Conservation (phyloP, 139 green algal genomes). For the Chlamydomonas incerta region DNA sequence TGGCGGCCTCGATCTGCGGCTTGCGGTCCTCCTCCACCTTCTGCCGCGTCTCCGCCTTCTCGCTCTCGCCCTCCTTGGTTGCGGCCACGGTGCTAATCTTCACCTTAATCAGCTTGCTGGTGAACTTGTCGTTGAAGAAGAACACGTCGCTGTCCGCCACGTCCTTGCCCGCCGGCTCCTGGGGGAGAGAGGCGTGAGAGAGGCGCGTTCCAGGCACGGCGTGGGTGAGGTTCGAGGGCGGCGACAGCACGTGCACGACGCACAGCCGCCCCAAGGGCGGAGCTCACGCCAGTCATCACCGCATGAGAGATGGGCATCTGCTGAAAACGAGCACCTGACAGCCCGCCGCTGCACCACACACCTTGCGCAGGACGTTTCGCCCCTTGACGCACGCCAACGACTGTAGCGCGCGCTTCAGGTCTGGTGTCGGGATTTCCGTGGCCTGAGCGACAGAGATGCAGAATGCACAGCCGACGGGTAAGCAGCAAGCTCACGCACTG, state of each 20-base stretch:
- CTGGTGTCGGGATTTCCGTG: conserved; percentile 84
- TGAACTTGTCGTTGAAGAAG: conserved; percentile 91
- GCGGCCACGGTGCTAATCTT: conserved; percentile 77
- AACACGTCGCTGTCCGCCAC: conserved; percentile 89
- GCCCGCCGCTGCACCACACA: background rate
- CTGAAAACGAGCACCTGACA: too few relatives aligned
- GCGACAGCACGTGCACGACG: too few relatives aligned
- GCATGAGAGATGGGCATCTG: too few relatives aligned
- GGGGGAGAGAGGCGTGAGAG: too few relatives aligned
- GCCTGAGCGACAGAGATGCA: conserved; percentile 27
- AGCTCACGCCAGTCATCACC: too few relatives aligned
- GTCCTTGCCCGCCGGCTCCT: conserved; percentile 69
- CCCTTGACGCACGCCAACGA: conserved; percentile 92
- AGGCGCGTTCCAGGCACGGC: too few relatives aligned
- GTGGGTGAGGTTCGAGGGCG: too few relatives aligned
- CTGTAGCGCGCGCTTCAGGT: conserved; percentile 93
- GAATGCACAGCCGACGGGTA: background rate
- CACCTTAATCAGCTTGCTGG: conserved; percentile 88
- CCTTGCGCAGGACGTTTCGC: conserved; percentile 93
- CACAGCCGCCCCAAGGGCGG: too few relatives aligned
- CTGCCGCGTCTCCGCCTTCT: conserved; percentile 90
- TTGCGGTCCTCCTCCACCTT: conserved; percentile 98
- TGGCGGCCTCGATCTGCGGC: conserved; percentile 97
- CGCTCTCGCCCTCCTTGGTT: conserved; percentile 84
- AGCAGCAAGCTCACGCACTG: too few relatives aligned